Base-by-base conservation (phyloP, 2,329 filamentous ascomycete species). In the Mariannaea sp. region DNA sequence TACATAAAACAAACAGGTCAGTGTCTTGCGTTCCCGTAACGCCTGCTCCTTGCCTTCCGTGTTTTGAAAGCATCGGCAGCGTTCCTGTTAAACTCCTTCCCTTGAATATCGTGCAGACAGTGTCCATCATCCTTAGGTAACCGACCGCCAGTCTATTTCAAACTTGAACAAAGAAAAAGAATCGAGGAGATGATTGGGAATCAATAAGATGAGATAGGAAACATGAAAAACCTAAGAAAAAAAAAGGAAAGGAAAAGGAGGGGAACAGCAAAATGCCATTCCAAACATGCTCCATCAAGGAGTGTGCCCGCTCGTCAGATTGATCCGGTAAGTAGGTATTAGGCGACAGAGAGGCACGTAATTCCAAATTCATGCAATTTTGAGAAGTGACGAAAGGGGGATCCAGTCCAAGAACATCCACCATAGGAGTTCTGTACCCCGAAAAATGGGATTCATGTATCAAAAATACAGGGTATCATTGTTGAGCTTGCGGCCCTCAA, bases 121-220 rank as follows among this genome's bases (percentile, higher is more conserved):
- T 63, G 55, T 61, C 58, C 56, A 55, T 67, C 55, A 56, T 66
- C 63, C 46, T 67, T 55, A 65, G 57, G 61, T 62, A 60, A 58
- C 64, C 60, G 50, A 50, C 60, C 56, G 48, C 62, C 62, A 63
- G 60, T 67, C 65, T 67, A 67, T 67, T 57, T 57, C 57, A 49
- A 58, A 59, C 57, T 57, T 62, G 56, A 66, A 60, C 56, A 61
- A 67, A 64, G 47, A 36, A 59, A 58, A 58, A 48, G 45, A 45
- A 64, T 59, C 58, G 54, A 64, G 46, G 50, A 40, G 26, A 17
- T 48, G 46, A 44, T 35, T 59, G 61, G 60, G 60, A 65, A 65
- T 65, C 60, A 57, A 59, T 57, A 35, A 50, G 35, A 17, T 46
- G 40, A 49, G 38, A 32, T 24, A 24, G 22, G 26, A 36, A 50